These are phyloP conservation scores for Beauveria scarabaeidicola DNA, from an alignment of 2,329 filamentous ascomycete species.

Conservation along the genomic window DNA sequence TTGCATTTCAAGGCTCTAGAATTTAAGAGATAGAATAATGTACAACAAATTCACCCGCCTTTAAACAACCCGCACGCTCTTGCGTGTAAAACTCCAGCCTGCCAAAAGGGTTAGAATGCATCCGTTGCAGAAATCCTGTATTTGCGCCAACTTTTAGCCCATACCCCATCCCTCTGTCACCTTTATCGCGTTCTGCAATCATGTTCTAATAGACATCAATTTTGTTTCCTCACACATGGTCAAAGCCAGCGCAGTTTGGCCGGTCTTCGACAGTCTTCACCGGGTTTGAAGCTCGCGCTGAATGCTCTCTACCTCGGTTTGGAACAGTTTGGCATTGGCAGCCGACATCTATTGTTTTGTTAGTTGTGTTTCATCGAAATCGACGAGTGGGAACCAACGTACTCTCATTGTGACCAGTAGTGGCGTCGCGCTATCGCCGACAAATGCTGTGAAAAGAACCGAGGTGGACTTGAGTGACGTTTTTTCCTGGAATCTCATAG, in stretches of 20 bases:
- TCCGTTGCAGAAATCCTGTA: conserved; percentile 3
- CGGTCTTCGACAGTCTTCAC: conserved; percentile 16
- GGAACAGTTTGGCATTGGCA: conserved; percentile 43
- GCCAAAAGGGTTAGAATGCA: conserved; percentile 5
- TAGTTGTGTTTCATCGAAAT: conserved; percentile 1
- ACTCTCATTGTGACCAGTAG: conserved; percentile 56
- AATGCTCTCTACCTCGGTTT: conserved; percentile 40
- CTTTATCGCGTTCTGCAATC: not conserved
- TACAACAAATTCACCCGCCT: conserved; percentile 8
- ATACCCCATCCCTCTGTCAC: not conserved
- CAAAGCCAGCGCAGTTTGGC: not conserved
- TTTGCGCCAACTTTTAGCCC: conserved; percentile 11
- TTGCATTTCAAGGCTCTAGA: not conserved
- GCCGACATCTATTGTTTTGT: conserved; percentile 39
- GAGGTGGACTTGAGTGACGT: conserved; percentile 63
- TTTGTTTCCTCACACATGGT: not conserved
- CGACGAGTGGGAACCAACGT: conserved; percentile 17
- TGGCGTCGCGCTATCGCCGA: conserved; percentile 45
- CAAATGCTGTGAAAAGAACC: conserved; percentile 58
- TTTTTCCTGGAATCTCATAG: conserved; percentile 71
- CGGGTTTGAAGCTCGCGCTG: conserved; percentile 41
- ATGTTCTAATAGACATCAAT: not conserved
- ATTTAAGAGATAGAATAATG: conserved; percentile 3
- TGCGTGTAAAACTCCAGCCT: conserved; percentile 8
- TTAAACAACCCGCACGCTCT: conserved; percentile 1